Evolutionary conservation across 129 eudicot species (phyloP).

Genomic region (Flaveria ramosissima): DNA sequence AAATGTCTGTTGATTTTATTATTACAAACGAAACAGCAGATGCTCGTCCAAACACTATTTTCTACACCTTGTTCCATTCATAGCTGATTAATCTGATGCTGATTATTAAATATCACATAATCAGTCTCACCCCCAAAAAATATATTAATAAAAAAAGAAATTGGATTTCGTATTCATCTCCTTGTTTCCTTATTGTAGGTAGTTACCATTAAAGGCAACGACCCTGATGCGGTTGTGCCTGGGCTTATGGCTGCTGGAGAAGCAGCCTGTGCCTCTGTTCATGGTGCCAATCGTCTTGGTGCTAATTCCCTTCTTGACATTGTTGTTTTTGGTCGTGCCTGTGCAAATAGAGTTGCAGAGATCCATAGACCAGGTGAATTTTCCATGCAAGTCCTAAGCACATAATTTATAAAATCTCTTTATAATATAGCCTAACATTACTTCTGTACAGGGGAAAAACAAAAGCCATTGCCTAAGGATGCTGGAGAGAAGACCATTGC

Average conservation of each 20-base stretch:
- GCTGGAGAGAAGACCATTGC: constrained; percentile 93
- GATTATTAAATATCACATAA: constrained; percentile 5
- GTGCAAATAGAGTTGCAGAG: constrained; percentile 99
- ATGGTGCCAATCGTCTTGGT: constrained; percentile 98
- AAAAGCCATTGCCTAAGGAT: constrained; percentile 76
- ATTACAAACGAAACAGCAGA: neutral
- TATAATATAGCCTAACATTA: constrained; percentile 21
- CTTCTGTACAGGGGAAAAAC: constrained; percentile 72
- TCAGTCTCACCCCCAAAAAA: neutral
- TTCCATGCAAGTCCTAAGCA: neutral
- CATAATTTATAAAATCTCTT: neutral
- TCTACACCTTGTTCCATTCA: neutral
- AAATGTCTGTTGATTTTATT: neutral
- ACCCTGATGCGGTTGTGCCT: constrained; percentile 88
- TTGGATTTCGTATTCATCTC: constrained; percentile 3
- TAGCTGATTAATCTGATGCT: constrained; percentile 2
- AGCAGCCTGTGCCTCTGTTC: constrained; percentile 99
- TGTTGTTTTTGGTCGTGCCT: constrained; percentile 98
- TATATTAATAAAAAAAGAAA: neutral
- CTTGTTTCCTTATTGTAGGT: constrained; percentile 50
- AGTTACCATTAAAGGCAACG: constrained; percentile 66
- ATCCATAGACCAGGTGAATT: constrained; percentile 69
- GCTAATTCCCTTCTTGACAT: constrained; percentile 99
- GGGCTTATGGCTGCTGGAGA: constrained; percentile 99
- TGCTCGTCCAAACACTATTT: neutral